These are phyloP conservation scores for Purshia tridentata DNA, from an alignment of 306 rosid species.

Conservation along the genomic window DNA sequence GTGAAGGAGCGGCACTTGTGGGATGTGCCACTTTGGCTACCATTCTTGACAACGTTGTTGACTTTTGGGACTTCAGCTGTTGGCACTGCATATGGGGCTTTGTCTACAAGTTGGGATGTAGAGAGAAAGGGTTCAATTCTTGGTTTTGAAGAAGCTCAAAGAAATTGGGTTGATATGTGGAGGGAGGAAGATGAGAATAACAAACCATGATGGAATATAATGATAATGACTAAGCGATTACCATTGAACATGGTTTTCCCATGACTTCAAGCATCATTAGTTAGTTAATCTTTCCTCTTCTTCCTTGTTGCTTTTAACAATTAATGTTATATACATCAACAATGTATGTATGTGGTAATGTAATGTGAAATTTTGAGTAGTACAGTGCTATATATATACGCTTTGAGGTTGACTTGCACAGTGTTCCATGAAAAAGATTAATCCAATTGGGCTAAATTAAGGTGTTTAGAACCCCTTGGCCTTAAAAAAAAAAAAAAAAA, in stretches of 20 bases:
- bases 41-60: slow-evolving; percentile 52
- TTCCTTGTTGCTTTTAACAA: too few species aligned
- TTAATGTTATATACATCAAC: too few species aligned
- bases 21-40: slow-evolving; percentile 72
- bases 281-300: not conserved
- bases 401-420: not conserved
- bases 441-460: not conserved
- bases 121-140: slow-evolving; percentile 63
- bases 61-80: slow-evolving; percentile 66
- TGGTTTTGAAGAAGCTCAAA: slow-evolving; percentile 60
- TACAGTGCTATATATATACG: too few species aligned
- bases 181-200: slow-evolving; percentile 50
- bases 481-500: too few species aligned
- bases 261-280: not conserved
- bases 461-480: not conserved
- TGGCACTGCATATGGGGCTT: slow-evolving; percentile 75
- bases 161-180: slow-evolving; percentile 89
- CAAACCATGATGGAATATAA: not conserved
- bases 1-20: slow-evolving; percentile 47
- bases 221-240: too few species aligned
- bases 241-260: not conserved
- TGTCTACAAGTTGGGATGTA: slow-evolving; percentile 76
- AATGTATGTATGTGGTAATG: too few species aligned
- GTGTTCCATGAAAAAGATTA: not conserved
- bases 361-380: too few species aligned